These are phyloP conservation scores for Chenopodium album DNA, from an alignment of 148 eudicot species.

Conservation along the genomic window DNA sequence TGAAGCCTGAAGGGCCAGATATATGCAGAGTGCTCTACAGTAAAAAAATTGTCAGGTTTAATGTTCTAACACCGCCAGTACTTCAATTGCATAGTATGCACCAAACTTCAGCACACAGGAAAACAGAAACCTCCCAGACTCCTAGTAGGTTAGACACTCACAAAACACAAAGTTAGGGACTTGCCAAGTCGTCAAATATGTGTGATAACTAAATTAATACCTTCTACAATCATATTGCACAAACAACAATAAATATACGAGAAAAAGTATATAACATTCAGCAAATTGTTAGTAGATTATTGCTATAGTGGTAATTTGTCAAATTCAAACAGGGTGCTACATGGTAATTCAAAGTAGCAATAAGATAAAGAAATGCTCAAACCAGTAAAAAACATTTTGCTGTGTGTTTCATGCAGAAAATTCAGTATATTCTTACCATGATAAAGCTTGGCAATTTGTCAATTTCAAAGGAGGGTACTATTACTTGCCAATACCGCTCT, in stretches of 20 bases:
- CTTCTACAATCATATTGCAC: neutral
- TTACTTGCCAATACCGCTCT: neutral
- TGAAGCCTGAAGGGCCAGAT: too few species aligned
- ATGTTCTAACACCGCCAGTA: neutral
- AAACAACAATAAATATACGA: too few species aligned
- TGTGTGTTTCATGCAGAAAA: neutral
- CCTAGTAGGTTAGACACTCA: neutral
- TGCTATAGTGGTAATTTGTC: too few species aligned
- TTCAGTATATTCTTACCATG: neutral
- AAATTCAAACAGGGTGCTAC: too few species aligned
- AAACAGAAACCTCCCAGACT: neutral
- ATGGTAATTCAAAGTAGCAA: neutral
- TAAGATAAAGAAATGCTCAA: neutral
- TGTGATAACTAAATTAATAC: neutral
- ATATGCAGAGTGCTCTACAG: too few species aligned
- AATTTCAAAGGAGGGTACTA: neutral
- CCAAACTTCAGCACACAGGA: neutral
- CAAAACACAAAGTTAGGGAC: neutral
- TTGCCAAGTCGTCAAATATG: neutral
- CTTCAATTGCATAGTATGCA: neutral
- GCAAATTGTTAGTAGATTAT: too few species aligned
- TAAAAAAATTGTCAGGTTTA: neutral
- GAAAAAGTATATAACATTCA: too few species aligned
- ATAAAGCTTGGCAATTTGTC: neutral
- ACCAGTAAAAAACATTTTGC: neutral